Conservation (phyloP, 768 basidiomycete genomes). For the Macrolepiota albuminosa region DNA sequence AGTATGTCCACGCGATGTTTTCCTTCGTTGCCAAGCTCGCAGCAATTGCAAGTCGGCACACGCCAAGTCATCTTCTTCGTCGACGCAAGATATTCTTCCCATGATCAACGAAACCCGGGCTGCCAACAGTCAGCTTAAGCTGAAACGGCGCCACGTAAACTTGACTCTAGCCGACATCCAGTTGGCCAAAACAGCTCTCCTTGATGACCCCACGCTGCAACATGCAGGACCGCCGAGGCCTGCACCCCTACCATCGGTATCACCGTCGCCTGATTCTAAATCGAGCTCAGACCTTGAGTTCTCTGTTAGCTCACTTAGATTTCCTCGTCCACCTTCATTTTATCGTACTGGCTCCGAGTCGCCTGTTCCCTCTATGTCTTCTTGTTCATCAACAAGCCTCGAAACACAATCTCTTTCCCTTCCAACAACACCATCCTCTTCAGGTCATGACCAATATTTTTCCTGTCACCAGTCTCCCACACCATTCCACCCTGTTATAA, state of each 20-base stretch:
- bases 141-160: slow-evolving; percentile 25
- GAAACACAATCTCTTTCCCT: slow-evolving; percentile 26
- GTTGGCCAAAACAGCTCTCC: slow-evolving; percentile 19
- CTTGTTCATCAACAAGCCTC: slow-evolving; percentile 33
- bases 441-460: slow-evolving; percentile 46
- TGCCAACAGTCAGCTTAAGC: slow-evolving; percentile 13
- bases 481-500: slow-evolving; percentile 34
- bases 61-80: slow-evolving; percentile 11
- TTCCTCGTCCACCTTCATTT: slow-evolving; percentile 28
- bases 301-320: slow-evolving; percentile 26
- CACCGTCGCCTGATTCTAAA: slow-evolving; percentile 18
- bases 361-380: slow-evolving; percentile 33
- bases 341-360: slow-evolving; percentile 24
- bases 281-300: slow-evolving; percentile 21
- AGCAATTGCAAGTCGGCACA: slow-evolving; percentile 15
- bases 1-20: slow-evolving; percentile 30
- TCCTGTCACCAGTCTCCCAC: slow-evolving; percentile 23
- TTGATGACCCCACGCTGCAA: slow-evolving; percentile 17
- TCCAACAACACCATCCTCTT: slow-evolving; percentile 48
- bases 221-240: slow-evolving; percentile 20
- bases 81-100: slow-evolving; percentile 19
- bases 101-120: slow-evolving; percentile 27
- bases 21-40: slow-evolving; percentile 26
- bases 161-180: slow-evolving; percentile 25
- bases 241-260: slow-evolving; percentile 21